These are phyloP conservation scores for Phyllachora maydis DNA, from an alignment of 2,329 filamentous ascomycete species.

Conservation along the genomic window DNA sequence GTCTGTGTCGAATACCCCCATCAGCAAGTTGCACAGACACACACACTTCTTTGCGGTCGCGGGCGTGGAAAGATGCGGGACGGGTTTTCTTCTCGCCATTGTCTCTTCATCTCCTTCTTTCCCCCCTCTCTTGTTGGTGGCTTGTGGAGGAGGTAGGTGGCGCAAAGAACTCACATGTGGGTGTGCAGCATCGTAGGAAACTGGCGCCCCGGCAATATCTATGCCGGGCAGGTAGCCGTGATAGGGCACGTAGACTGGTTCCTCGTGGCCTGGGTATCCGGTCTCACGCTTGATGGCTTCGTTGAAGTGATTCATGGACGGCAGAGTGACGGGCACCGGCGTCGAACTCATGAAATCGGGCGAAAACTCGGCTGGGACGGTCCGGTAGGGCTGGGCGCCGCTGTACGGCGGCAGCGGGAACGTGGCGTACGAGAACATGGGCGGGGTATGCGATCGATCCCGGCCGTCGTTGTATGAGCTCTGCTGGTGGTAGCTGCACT, in stretches of 20 bases:
- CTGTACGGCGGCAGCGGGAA: conserved; percentile 43
- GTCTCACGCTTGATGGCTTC: conserved; percentile 50
- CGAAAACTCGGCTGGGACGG: conserved; percentile 32
- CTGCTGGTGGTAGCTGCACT: conserved; percentile 40
- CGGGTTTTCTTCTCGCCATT: too few species aligned
- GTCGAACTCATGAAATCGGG: conserved; percentile 38
- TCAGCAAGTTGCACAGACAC: too few species aligned
- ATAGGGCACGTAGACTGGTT: conserved; percentile 47
- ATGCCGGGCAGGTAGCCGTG: conserved; percentile 37
- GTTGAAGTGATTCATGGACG: conserved; percentile 41
- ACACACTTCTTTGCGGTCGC: too few species aligned
- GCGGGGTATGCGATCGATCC: conserved; percentile 50
- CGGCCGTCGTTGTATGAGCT: conserved; percentile 44
- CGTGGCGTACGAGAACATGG: conserved; percentile 39
- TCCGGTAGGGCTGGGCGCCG: conserved; percentile 26
- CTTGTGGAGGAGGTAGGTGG: conserved; percentile 9
- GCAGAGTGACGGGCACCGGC: conserved; percentile 35
- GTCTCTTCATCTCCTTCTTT: too few species aligned
- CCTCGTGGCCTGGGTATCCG: conserved; percentile 35
- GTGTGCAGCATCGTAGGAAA: conserved; percentile 45
- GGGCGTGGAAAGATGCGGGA: too few species aligned
- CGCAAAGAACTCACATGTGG: conserved; percentile 53
- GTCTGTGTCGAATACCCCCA: conserved; percentile 35
- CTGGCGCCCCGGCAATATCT: conserved; percentile 30
- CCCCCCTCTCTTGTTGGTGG: too few species aligned